Evolutionary conservation across 106 monocot genomes (phyloP), one percentile per base, ranked within the genome.

Genomic region (Allium cepa): DNA sequence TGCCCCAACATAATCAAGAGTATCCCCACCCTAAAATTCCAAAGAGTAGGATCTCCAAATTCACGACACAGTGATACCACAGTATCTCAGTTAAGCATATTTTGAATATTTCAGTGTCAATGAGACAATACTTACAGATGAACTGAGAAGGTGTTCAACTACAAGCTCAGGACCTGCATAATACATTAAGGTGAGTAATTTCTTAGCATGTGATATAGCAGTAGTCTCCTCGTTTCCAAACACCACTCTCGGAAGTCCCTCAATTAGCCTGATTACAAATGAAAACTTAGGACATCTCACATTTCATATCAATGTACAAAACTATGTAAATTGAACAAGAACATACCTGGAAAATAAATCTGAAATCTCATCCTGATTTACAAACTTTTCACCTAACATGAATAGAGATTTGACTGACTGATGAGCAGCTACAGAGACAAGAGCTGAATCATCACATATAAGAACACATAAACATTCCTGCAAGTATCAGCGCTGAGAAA

Each of bases 391-490:
- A 56, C 72, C 72, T 46, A 71, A 63, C 50, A 49, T 70, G 50
- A 92, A 84, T 13, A 97, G 67, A 78, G 71, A 86, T 57, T 79
- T 77, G 60, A 97, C 76, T 17, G 88, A 77, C 14, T 87, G 78
- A 64, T 82, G 83, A 52, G 92, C 96, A 69, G 80, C 66, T 53
- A 52, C 60, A 72, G 85, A 89, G n/a, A 99, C 85, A 64, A 68
- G 47, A 16, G 72, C 84, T 69, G 92, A 80, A 79, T 90, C 87
- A 83, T 99, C 97, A 81, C 72, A 87, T 73, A 77, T 87, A 53
- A 97, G 84, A 73, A 82, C 69, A 78, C 97, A 99, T 73, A 93
- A 79, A 75, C 90, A 92, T 59, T 99, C 97, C 97, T 92, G 88
- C 79, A 79, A 76, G 72, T 71, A 69, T 47, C 8, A 49, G 73